These are phyloP conservation scores for Elaeagnus macrophylla DNA, from an alignment of 306 rosid species.

Conservation along the genomic window DNA sequence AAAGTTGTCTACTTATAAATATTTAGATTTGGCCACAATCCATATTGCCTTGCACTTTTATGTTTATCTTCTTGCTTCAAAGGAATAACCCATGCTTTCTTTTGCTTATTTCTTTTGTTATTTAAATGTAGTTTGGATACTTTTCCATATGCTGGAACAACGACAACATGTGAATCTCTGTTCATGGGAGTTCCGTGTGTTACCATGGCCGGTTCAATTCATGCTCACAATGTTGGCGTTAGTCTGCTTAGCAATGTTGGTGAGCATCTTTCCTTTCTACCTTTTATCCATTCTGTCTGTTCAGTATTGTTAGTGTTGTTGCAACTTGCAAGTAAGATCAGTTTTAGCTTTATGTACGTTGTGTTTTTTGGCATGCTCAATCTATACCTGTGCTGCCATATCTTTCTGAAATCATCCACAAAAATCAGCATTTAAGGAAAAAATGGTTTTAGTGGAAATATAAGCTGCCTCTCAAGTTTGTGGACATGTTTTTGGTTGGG, in stretches of 20 bases:
- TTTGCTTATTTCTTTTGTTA: background rate
- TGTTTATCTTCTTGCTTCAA: background rate
- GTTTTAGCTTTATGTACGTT: too few relatives aligned
- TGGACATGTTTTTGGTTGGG: too few relatives aligned
- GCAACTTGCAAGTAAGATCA: too few relatives aligned
- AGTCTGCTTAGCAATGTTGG: slow-evolving; percentile 96
- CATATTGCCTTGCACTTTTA: background rate
- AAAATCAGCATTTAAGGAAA: too few relatives aligned
- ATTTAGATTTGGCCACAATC: too few relatives aligned
- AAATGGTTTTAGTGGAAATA: too few relatives aligned
- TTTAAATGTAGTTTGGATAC: slow-evolving; percentile 77
- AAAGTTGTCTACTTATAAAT: too few relatives aligned
- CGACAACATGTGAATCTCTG: slow-evolving; percentile 92
- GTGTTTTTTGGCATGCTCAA: too few relatives aligned
- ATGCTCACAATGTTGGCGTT: slow-evolving; percentile 98
- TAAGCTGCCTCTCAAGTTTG: too few relatives aligned
- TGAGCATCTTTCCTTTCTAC: slow-evolving; percentile 27
- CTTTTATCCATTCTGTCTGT: background rate
- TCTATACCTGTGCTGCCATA: too few relatives aligned
- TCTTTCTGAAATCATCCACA: too few relatives aligned
- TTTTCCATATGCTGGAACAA: slow-evolving; percentile 97
- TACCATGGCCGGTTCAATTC: slow-evolving; percentile 93
- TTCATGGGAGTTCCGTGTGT: slow-evolving; percentile 99
- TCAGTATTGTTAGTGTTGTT: too few relatives aligned
- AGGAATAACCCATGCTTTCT: slow-evolving; percentile 15